Percentiles rank a stretch among this genome's conserved stretches.
These are phyloP conservation scores for Tylopilus vinaceipallidus DNA, from an alignment of 768 basidiomycete species.

Conservation along the genomic window DNA sequence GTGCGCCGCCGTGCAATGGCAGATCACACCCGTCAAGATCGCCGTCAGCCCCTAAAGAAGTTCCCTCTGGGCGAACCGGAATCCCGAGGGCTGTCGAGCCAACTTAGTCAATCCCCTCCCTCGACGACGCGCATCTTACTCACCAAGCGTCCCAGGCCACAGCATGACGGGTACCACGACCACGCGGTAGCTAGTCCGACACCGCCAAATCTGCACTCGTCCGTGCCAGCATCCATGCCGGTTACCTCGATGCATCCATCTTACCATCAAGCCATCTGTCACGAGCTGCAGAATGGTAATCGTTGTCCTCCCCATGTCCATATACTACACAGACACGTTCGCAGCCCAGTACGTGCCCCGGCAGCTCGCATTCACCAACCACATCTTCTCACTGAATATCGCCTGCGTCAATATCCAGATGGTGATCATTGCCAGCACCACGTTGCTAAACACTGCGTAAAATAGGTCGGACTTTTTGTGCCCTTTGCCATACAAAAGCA, in stretches of 20 bases:
- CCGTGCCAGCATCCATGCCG: too few species aligned
- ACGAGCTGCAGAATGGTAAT: conserved; percentile 33
- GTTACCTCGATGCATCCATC: too few species aligned
- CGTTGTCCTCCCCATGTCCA: conserved; percentile 30
- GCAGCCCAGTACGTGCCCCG: conserved; percentile 35
- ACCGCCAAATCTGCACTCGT: conserved; percentile 43
- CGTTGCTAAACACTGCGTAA: conserved; percentile 25
- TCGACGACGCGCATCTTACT: neutral
- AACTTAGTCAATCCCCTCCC: neutral
- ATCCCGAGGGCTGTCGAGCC: conserved; percentile 18
- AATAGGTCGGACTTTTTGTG: conserved; percentile 15
- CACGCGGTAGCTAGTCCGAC: conserved; percentile 23
- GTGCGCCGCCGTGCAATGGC: conserved; percentile 16
- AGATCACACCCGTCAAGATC: conserved; percentile 20
- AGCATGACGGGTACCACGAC: conserved; percentile 19
- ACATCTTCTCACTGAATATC: conserved; percentile 36
- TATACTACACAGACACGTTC: conserved; percentile 28
- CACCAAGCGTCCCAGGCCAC: conserved; percentile 27
- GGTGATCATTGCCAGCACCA: conserved; percentile 33
- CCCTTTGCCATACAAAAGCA: conserved; percentile 5
- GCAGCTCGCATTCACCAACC: conserved; percentile 31
- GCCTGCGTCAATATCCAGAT: conserved; percentile 29
- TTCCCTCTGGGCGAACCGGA: conserved; percentile 13
- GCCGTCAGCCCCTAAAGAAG: conserved; percentile 22
- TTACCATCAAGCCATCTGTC: conserved; percentile 39